phyloP scores from a whole-genome alignment of 2,329 filamentous ascomycete genomes.

The Lachnellula cervina region DNA sequence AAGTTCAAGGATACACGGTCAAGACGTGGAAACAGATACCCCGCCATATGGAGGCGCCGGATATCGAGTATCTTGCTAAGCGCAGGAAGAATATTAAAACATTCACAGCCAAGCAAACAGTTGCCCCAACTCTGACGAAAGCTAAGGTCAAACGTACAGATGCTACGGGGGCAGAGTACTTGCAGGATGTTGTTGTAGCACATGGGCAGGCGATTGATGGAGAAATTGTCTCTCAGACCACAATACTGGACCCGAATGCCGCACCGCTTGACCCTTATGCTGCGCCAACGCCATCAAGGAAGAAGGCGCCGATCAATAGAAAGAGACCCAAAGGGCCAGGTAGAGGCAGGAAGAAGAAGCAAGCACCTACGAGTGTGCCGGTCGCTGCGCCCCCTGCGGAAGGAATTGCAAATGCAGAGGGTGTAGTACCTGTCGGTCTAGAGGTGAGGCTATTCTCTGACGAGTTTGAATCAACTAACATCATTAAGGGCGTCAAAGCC shows the following conservation, averaged over 20 bases:
- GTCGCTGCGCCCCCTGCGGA: slow-evolving; percentile 7
- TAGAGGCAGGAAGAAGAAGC: slow-evolving; percentile 70
- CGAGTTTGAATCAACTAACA: slow-evolving; percentile 6
- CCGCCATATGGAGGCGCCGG: slow-evolving; percentile 50
- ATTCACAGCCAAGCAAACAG: slow-evolving; percentile 45
- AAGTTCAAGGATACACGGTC: slow-evolving; percentile 48
- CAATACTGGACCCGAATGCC: slow-evolving; percentile 56
- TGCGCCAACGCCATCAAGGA: slow-evolving; percentile 46
- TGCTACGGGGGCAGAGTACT: slow-evolving; percentile 72
- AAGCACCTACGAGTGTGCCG: slow-evolving; percentile 25
- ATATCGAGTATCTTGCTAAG: slow-evolving; percentile 54
- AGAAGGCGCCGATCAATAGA: slow-evolving; percentile 54
- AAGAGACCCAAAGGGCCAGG: slow-evolving; percentile 77
- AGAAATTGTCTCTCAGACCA: slow-evolving; percentile 64
- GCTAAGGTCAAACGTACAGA: slow-evolving; percentile 77
- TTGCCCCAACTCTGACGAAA: slow-evolving; percentile 61
- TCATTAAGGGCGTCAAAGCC: slow-evolving; percentile 22
- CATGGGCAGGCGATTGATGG: slow-evolving; percentile 78
- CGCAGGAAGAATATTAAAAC: slow-evolving; percentile 58
- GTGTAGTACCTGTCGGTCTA: slow-evolving; percentile 7
- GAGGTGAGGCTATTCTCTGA: slow-evolving; percentile 21
- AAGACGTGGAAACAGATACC: slow-evolving; percentile 59
- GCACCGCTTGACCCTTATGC: slow-evolving; percentile 23
- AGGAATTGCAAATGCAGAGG: slow-evolving; percentile 3
- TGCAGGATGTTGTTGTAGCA: slow-evolving; percentile 76